Percentiles rank a stretch among this genome's conserved stretches.
These are phyloP conservation scores for Deinandra increscens DNA, from an alignment of 129 eudicot species.

Conservation along the genomic window DNA sequence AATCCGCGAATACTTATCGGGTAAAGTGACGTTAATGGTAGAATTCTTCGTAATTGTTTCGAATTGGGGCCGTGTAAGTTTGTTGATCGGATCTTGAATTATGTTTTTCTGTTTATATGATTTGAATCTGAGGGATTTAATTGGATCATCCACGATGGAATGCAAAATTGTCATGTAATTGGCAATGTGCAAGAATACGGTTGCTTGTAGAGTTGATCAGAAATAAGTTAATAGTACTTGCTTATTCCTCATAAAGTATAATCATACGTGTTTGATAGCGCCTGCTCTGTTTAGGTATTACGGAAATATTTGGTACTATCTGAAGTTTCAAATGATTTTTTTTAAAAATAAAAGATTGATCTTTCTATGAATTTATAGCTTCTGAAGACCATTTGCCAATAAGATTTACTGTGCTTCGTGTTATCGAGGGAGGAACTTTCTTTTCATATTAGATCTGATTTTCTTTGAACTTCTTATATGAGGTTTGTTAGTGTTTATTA, in stretches of 20 bases:
- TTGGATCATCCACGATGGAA: conserved; percentile 5
- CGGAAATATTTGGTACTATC: not conserved
- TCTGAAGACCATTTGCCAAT: not conserved
- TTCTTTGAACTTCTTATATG: not conserved
- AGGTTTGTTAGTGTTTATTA: conserved; percentile 6
- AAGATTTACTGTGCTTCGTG: not conserved
- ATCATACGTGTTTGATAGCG: not conserved
- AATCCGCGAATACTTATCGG: conserved; percentile 70
- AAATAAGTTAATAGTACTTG: not conserved
- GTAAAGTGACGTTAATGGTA: conserved; percentile 5
- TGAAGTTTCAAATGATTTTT: not conserved
- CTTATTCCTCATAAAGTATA: not conserved
- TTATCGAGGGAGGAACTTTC: not conserved
- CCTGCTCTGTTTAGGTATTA: not conserved
- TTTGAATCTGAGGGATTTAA: conserved; percentile 14
- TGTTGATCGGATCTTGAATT: not conserved
- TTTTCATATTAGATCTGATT: not conserved
- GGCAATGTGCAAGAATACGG: conserved; percentile 3
- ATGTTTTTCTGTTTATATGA: not conserved
- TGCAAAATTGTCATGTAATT: conserved; percentile 16
- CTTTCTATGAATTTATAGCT: conserved; percentile 1
- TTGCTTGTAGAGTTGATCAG: conserved; percentile 24
- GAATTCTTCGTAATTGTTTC: conserved; percentile 1
- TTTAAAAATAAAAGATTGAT: not conserved
- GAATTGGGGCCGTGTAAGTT: not conserved